Conservation (phyloP, 768 basidiomycete species). For the Trametes cingulata region DNA sequence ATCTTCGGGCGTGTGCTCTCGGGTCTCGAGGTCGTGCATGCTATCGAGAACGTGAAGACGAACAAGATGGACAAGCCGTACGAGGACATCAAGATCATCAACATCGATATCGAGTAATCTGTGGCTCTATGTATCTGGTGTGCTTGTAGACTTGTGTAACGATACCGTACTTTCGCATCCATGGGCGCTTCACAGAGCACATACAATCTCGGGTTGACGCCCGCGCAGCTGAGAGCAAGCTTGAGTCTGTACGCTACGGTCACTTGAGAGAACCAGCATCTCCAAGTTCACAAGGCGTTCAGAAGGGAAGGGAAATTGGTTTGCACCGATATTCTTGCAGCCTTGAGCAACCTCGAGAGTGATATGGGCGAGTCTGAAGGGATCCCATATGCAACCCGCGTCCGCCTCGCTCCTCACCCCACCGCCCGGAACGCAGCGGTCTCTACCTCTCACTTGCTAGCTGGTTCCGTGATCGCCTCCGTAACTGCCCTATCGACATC, state of each 20-base stretch:
- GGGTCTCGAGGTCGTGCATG: constrained; percentile 87
- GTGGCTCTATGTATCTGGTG: not conserved
- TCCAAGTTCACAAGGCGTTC: too few species aligned
- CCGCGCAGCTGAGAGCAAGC: too few species aligned
- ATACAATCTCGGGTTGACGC: too few species aligned
- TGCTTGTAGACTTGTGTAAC: too few species aligned
- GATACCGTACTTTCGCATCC: too few species aligned
- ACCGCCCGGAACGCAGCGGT: constrained; percentile 54
- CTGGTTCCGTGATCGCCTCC: constrained; percentile 53
- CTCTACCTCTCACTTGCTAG: constrained; percentile 37
- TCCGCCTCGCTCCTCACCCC: constrained; percentile 45
- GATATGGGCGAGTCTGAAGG: not conserved
- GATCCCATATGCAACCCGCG: not conserved
- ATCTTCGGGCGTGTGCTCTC: constrained; percentile 89
- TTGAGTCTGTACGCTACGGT: too few species aligned
- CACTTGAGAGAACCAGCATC: too few species aligned
- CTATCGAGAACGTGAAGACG: constrained; percentile 88
- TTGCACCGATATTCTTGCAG: too few species aligned
- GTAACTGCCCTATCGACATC: constrained; percentile 46
- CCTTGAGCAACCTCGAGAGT: too few species aligned
- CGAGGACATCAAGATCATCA: constrained; percentile 91
- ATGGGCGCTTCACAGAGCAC: too few species aligned
- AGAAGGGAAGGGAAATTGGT: too few species aligned
- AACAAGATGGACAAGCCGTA: constrained; percentile 87
- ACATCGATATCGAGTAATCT: constrained; percentile 66